phyloP scores from a whole-genome alignment of 805 yeast genomes.

The Cyberlindnera amylophila region DNA sequence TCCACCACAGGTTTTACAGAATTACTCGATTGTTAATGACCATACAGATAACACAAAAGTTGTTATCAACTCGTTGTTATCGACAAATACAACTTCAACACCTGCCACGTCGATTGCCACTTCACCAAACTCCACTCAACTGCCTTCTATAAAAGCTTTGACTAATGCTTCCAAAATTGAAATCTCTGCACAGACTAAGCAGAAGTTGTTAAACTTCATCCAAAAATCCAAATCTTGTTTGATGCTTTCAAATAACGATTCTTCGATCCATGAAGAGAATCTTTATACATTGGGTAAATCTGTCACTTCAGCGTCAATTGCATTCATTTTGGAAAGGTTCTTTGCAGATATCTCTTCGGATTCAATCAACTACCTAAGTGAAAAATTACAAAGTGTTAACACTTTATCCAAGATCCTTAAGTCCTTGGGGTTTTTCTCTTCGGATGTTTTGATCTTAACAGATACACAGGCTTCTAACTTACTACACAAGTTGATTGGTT shows the following conservation, averaged over 20 bases:
- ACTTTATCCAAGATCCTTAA: constrained; percentile 33
- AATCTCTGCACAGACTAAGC: constrained; percentile 26
- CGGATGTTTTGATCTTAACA: constrained; percentile 31
- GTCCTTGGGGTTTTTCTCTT: constrained; percentile 34
- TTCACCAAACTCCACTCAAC: constrained; percentile 14
- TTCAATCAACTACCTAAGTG: constrained; percentile 49
- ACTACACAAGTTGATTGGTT: constrained; percentile 59
- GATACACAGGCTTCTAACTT: constrained; percentile 53
- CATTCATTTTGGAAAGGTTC: constrained; percentile 61
- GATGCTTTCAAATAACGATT: constrained; percentile 35
- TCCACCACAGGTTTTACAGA: constrained; percentile 7
- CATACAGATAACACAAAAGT: constrained; percentile 5
- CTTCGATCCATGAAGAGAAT: constrained; percentile 35
- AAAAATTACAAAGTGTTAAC: constrained; percentile 40
- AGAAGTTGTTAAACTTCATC: constrained; percentile 42
- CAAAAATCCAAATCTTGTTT: constrained; percentile 63
- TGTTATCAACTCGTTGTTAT: constrained; percentile 9
- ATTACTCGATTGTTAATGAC: not conserved
- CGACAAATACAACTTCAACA: constrained; percentile 12
- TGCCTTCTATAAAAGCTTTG: constrained; percentile 16
- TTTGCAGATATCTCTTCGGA: constrained; percentile 50
- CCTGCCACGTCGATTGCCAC: constrained; percentile 14
- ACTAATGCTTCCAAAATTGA: constrained; percentile 12
- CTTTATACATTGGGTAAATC: constrained; percentile 56
- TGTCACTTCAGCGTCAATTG: constrained; percentile 49